Evolutionary conservation across 495 filamentous ascomycete genomes (phyloP).

Genomic region (Neurospora sp.): DNA sequence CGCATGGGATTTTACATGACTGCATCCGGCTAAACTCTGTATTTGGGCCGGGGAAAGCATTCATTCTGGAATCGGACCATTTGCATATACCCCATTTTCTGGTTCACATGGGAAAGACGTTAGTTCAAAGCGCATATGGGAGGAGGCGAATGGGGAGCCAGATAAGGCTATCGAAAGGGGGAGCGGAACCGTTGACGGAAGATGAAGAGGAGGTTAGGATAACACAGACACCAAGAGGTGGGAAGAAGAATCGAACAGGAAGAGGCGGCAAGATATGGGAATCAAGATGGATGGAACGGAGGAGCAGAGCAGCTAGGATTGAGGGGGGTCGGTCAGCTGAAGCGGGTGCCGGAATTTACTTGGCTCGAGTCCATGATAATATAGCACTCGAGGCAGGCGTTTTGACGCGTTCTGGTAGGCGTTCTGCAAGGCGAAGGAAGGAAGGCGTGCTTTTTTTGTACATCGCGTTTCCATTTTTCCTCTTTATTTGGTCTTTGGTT

Average conservation of each 20-base stretch:
- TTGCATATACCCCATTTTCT: conserved; percentile 13
- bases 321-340: not conserved
- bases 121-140: not conserved
- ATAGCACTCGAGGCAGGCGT: not conserved
- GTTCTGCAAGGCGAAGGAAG: not conserved
- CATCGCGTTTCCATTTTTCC: not conserved
- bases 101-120: not conserved
- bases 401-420: not conserved
- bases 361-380: not conserved
- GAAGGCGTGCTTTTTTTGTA: not conserved
- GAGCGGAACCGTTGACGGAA: not conserved
- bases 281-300: not conserved
- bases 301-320: not conserved
- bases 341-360: not conserved
- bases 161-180: not conserved
- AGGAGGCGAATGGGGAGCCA: not conserved
- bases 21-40: conserved; percentile 4
- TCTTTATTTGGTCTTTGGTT: not conserved
- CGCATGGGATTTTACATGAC: not conserved
- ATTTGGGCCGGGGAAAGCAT: not conserved
- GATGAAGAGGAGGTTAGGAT: not conserved
- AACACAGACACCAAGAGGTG: not conserved
- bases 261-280: not conserved
- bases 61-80: conserved; percentile 10
- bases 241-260: not conserved